Evolutionary conservation across 2,329 filamentous ascomycete genomes (phyloP).

Genomic region (Cercospora sp.): DNA sequence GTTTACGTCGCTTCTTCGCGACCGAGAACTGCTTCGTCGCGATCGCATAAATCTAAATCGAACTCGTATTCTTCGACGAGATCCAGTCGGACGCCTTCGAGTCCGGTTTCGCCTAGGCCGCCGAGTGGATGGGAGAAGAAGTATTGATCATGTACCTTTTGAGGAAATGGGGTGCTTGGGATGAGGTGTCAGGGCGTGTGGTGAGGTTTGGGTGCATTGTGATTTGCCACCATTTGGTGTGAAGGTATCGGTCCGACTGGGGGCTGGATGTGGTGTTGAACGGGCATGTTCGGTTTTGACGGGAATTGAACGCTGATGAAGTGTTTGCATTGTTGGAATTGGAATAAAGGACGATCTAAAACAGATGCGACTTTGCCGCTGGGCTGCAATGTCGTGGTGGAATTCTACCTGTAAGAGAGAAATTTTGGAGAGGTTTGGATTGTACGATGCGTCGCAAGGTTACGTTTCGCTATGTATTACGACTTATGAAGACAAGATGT

Average conservation of each 20-base stretch:
- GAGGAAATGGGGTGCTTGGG: neutral
- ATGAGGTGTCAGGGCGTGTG: neutral
- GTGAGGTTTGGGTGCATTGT: neutral
- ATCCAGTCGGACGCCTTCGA: slow-evolving; percentile 4
- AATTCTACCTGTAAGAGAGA: neutral
- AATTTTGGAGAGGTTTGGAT: neutral
- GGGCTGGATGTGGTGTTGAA: neutral
- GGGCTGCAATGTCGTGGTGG: neutral
- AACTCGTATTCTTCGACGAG: slow-evolving; percentile 2
- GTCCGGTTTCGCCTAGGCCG: slow-evolving; percentile 3
- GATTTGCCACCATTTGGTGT: neutral
- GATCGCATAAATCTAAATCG: slow-evolving; percentile 10
- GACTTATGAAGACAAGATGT: neutral
- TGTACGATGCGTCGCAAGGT: neutral
- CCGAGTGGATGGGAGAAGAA: neutral
- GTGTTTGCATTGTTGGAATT: neutral
- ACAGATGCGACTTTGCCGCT: neutral
- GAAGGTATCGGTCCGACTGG: neutral
- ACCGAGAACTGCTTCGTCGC: slow-evolving; percentile 1
- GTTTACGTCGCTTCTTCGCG: slow-evolving; percentile 5
- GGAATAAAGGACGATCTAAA: neutral
- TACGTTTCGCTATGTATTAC: neutral
- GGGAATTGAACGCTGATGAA: neutral
- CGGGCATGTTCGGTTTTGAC: neutral
- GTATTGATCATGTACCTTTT: neutral